These are phyloP conservation scores for Nepenthes mirabilis DNA, from an alignment of 148 eudicot species.

Conservation along the genomic window DNA sequence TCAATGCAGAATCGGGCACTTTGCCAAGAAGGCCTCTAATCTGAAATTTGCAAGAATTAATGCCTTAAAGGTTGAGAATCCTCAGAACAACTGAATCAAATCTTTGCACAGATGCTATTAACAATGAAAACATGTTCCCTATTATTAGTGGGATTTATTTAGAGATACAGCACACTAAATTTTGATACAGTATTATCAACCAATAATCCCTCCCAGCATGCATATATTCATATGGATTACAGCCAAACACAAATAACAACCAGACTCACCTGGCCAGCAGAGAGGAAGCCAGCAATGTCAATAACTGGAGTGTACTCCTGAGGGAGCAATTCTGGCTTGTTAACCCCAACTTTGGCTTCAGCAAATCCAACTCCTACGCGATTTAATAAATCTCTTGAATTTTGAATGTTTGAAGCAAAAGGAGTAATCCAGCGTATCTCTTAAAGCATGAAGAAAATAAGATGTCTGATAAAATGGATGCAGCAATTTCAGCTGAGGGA, in stretches of 20 bases:
- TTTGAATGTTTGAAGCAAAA: slow-evolving; percentile 6
- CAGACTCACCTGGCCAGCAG: slow-evolving; percentile 70
- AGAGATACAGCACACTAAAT: too few species aligned
- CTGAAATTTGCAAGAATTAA: too few species aligned
- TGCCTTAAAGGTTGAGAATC: too few species aligned
- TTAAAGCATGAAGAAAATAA: background rate
- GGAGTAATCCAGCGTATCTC: background rate
- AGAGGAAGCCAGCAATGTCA: slow-evolving; percentile 96
- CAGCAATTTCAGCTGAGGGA: background rate
- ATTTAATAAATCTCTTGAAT: slow-evolving; percentile 9
- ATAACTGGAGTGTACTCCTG: slow-evolving; percentile 64
- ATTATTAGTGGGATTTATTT: too few species aligned
- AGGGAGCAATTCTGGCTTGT: slow-evolving; percentile 96
- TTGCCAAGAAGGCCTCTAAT: too few species aligned
- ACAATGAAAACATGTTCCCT: too few species aligned
- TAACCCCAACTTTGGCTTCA: slow-evolving; percentile 72
- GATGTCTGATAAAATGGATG: background rate
- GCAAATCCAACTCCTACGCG: slow-evolving; percentile 64
- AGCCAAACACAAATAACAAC: background rate
- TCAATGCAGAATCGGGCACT: too few species aligned
- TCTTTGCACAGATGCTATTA: too few species aligned
- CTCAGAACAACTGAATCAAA: too few species aligned
- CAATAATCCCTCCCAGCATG: too few species aligned
- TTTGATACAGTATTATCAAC: too few species aligned
- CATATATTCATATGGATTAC: too few species aligned